A percentile compares a stretch with the other conserved stretches of the same genome.
phyloP scores from a whole-genome alignment of 2,329 filamentous ascomycete genomes.

The Scedosporium boydii region DNA sequence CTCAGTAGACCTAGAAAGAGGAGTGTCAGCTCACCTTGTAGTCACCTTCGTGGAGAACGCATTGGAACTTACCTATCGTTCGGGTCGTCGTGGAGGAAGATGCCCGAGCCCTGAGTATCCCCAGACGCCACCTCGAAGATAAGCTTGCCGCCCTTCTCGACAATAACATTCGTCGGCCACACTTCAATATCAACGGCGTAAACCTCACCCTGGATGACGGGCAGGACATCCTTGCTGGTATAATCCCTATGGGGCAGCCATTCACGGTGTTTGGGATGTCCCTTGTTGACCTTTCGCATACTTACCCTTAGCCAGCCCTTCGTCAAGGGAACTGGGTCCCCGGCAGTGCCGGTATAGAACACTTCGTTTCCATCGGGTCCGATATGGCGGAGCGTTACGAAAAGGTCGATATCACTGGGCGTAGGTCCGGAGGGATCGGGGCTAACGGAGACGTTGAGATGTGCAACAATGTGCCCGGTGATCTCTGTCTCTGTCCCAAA shows the following conservation, averaged over 20 bases:
- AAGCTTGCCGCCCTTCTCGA: conserved; percentile 34
- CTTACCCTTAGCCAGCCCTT: conserved; percentile 56
- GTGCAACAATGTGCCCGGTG: conserved; percentile 57
- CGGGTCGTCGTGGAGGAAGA: conserved; percentile 43
- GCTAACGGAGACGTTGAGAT: conserved; percentile 54
- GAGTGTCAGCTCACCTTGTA: background rate
- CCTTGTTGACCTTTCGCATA: conserved; percentile 41
- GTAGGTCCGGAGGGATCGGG: conserved; percentile 32
- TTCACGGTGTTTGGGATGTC: conserved; percentile 39
- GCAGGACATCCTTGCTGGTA: conserved; percentile 41
- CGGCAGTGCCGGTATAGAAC: conserved; percentile 55
- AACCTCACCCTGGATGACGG: conserved; percentile 43
- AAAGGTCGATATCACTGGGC: conserved; percentile 50
- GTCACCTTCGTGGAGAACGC: background rate
- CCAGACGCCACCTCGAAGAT: conserved; percentile 46
- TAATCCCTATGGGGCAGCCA: conserved; percentile 50
- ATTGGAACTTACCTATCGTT: conserved; percentile 30
- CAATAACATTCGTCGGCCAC: conserved; percentile 54
- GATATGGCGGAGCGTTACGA: conserved; percentile 53
- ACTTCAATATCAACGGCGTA: conserved; percentile 54
- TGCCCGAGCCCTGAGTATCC: conserved; percentile 50
- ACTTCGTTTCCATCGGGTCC: conserved; percentile 44
- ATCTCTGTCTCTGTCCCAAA: conserved; percentile 59
- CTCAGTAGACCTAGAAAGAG: conserved; percentile 9
- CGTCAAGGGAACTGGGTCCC: conserved; percentile 51